Base-by-base conservation (phyloP, 2,329 filamentous ascomycete genomes). In the Pseudocercospora crystallina region DNA sequence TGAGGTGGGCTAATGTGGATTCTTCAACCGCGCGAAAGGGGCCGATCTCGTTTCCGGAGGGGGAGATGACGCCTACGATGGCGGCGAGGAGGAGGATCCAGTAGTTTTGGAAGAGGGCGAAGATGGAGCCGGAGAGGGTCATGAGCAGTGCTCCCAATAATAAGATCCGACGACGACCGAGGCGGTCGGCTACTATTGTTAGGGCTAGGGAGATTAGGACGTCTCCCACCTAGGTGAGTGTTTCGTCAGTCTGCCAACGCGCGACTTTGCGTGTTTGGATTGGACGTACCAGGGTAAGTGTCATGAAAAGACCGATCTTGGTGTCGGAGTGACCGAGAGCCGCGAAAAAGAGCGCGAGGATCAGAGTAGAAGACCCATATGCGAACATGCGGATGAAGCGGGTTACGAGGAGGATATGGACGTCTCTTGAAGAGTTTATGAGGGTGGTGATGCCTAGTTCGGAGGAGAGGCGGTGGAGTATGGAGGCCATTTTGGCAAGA, bases 301-400 rank as follows among this genome's bases (percentile, higher is more conserved):
- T 66, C 65, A 69, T 66, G 60, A 69, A 69, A 2, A 69, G 54
- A 8, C 66, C 67, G 30, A 68, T 66, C n/a, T 57, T 43, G 26
- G 53, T 56, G 34, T 69, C 65, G 2, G 61, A 59, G 46, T 59
- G 49, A n/a, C 60, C 57, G 1, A 69, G 60, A 1, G 53, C 52
- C 12, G 59, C 52, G 33, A 69, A 61, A 50, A 62, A 68, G 15
- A 62, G 51, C 2, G 65, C 67, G 9, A 69, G 60, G 30, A 69
- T 61, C 8, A 69, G 53, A 8, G 66, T 65, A 31, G 47, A 58
- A 5, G 73, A 71, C 45, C 83, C 83, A 61, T 85, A 86, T 5
- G 82, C 84, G 54, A 83, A 81, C 43, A 85, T 76, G 2, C 84
- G 80, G 5, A 84, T 73, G 63, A 83, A 82, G 26, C 83, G 79